Percentiles rank a stretch among this genome's conserved stretches.
Conservation (phyloP, 805 yeast genomes). For the Torulaspora maleeae region DNA sequence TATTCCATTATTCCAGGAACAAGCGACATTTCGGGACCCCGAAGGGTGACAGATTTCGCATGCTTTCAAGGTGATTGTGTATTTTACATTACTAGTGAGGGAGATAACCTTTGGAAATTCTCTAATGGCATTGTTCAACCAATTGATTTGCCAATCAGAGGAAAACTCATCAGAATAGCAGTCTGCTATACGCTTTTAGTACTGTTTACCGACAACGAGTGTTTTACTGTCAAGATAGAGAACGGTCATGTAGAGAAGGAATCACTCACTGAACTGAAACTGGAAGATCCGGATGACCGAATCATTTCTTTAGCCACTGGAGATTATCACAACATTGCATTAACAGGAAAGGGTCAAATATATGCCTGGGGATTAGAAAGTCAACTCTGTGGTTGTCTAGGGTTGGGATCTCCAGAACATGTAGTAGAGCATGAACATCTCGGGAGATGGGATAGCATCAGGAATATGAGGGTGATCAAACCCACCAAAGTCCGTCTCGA, state of each 20-base stretch:
- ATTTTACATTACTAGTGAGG: slow-evolving; percentile 45
- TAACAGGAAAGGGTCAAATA: slow-evolving; percentile 53
- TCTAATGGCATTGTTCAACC: slow-evolving; percentile 21
- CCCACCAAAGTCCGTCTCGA: slow-evolving; percentile 42
- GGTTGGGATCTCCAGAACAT: slow-evolving; percentile 44
- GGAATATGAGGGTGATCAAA: slow-evolving; percentile 35
- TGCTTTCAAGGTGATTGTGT: slow-evolving; percentile 45
- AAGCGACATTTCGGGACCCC: slow-evolving; percentile 31
- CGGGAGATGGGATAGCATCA: slow-evolving; percentile 32
- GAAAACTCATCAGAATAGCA: slow-evolving; percentile 46
- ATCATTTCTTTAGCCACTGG: slow-evolving; percentile 61
- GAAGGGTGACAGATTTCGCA: slow-evolving; percentile 49
- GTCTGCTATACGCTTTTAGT: slow-evolving; percentile 55
- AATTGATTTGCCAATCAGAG: slow-evolving; percentile 16
- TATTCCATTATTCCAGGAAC: slow-evolving; percentile 43
- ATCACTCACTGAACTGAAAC: slow-evolving; percentile 13
- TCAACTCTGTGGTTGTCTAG: slow-evolving; percentile 62
- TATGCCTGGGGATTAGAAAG: slow-evolving; percentile 68
- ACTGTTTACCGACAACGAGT: slow-evolving; percentile 49
- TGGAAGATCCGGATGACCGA: slow-evolving; percentile 39
- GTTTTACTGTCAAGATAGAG: slow-evolving; percentile 24
- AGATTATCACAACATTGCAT: slow-evolving; percentile 64
- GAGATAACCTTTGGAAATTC: slow-evolving; percentile 39
- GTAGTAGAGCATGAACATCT: slow-evolving; percentile 21
- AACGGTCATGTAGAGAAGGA: slow-evolving; percentile 16